phyloP scores from a whole-genome alignment of 2,329 filamentous ascomycete species.

The Scytalidium lignicola region DNA sequence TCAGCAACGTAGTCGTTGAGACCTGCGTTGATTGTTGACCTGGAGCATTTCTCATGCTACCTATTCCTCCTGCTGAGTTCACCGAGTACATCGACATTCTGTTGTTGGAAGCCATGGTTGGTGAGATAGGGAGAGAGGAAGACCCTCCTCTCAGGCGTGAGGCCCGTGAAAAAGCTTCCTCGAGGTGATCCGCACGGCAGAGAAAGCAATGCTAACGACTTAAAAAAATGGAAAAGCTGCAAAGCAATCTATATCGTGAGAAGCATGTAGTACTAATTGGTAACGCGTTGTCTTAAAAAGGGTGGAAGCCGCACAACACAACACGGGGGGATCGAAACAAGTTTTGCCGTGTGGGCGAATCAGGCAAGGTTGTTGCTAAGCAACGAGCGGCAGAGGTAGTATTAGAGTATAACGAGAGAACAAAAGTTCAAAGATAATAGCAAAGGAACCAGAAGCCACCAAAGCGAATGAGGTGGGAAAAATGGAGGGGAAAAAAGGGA shows the following conservation, averaged over 20 bases:
- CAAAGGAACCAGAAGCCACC: constrained; percentile 35
- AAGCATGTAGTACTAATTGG: too few species aligned
- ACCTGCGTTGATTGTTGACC: constrained; percentile 68
- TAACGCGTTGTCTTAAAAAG: too few species aligned
- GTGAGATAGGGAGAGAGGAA: background rate
- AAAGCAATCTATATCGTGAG: too few species aligned
- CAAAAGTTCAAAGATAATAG: constrained; percentile 10
- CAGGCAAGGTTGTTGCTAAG: constrained; percentile 13
- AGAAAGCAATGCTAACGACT: background rate
- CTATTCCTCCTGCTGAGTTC: constrained; percentile 41
- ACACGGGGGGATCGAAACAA: too few species aligned
- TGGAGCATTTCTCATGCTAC: background rate
- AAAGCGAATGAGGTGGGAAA: constrained; percentile 53
- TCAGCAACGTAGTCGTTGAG: constrained; percentile 88
- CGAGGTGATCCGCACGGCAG: background rate
- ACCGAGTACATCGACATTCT: constrained; percentile 58
- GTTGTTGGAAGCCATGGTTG: constrained; percentile 27
- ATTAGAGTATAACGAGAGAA: constrained; percentile 8
- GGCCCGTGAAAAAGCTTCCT: background rate
- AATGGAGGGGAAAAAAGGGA: constrained; percentile 8
- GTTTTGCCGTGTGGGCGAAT: background rate
- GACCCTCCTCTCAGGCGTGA: background rate
- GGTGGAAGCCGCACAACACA: too few species aligned
- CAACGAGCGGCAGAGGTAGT: constrained; percentile 16
- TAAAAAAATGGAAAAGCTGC: too few species aligned